Evolutionary conservation across 306 rosid species (phyloP), one percentile per base, ranked within the genome.

Genomic region (Prinsepia uniflora): DNA sequence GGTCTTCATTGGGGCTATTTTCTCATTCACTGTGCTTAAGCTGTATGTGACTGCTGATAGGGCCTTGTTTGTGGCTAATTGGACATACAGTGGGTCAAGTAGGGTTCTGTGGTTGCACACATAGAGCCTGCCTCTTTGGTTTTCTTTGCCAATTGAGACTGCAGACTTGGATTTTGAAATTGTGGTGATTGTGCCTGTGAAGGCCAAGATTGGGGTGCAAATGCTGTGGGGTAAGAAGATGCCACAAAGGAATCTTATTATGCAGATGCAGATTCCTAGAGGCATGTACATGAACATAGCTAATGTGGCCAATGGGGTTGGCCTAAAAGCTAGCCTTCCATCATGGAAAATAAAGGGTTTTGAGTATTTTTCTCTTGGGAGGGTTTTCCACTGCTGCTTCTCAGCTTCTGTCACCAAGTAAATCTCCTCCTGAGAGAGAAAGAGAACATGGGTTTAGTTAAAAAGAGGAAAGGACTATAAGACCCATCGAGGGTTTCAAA

Each of bases 51-150:
- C 89, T 1, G 95, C 74, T 13, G 84, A 78, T 45, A 83, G 19
- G 13, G 87, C 80, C 44, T 84, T 84, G 53, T 70, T 55, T 1
- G 68, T 8, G 20, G 36, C 87, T 24, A 63, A 13, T 20, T 87
- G 65, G 8, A 88, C 78, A 41, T 78, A 83, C 59, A 90, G 82
- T 36, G 95, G 96, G 48, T 88, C 96, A 8, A 90, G 84, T 45
- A 90, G 75, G 58, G 95, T 90, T 86, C 92, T 84, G 70, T 90
- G 96, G 70, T 88, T 90, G 87, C 88, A 88, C 5, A 80, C 94
- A 50, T 79, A 90, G 0, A 88, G 82, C 68, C 63, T 78, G 40
- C 92, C 82, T 50, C 71, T 82, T n/a, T 68, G 50, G 15, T 81
- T 65, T 30, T 67, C 43, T 24, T 41, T 18, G 3, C 59, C 54